Evolutionary conservation across 345 rosid species (phyloP).

Genomic region (Eucalyptus rudis): DNA sequence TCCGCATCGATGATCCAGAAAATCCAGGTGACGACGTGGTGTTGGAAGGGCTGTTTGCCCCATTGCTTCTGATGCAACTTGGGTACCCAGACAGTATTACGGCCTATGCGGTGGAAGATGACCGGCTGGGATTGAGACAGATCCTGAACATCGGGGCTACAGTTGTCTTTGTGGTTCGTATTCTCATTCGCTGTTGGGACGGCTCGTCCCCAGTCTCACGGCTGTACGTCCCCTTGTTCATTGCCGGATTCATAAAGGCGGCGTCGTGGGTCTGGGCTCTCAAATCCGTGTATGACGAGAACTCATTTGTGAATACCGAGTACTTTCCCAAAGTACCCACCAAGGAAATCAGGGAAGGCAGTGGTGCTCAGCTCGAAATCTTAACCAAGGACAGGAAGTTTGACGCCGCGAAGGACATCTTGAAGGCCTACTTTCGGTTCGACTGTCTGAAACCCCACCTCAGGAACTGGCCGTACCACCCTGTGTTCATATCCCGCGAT

Average conservation of each 20-base stretch:
- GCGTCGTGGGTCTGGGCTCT: neutral
- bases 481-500: neutral
- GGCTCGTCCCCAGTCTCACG: neutral
- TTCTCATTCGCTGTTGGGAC: neutral
- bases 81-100: neutral
- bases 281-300: neutral
- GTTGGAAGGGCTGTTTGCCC: neutral
- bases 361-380: too few species aligned
- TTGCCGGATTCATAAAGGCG: neutral
- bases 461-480: neutral
- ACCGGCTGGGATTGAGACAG: neutral
- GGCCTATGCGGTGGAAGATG: neutral
- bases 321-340: neutral
- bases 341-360: too few species aligned
- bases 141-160: neutral
- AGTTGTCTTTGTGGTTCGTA: neutral
- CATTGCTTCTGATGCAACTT: neutral
- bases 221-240: neutral
- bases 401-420: neutral
- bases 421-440: neutral
- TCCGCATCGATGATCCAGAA: neutral
- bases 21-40: neutral
- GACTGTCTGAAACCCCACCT: neutral
- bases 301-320: neutral
- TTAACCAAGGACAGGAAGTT: neutral